phyloP scores from a whole-genome alignment of 2,329 filamentous ascomycete genomes.

The Cyclaneusma minus region DNA sequence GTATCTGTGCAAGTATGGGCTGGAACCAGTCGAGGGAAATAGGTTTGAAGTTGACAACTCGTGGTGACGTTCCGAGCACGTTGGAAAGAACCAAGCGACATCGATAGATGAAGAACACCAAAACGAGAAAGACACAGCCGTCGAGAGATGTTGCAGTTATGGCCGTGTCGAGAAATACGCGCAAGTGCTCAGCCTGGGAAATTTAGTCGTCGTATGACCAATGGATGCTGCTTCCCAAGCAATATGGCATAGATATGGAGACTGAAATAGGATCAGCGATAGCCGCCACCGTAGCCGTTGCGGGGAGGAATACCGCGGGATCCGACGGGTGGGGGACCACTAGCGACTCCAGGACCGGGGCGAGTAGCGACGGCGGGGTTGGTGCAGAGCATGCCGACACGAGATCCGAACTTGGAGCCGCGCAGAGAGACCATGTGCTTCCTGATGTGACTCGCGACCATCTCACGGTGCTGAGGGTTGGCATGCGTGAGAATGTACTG shows the following conservation, averaged over 20 bases:
- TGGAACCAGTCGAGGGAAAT: slow-evolving; percentile 8
- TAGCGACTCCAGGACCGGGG: slow-evolving; percentile 63
- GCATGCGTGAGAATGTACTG: slow-evolving; percentile 93
- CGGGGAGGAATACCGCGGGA: slow-evolving; percentile 40
- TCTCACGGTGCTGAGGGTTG: slow-evolving; percentile 73
- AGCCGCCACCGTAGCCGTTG: slow-evolving; percentile 38
- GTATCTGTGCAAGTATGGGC: slow-evolving; percentile 2
- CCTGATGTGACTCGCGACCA: slow-evolving; percentile 85
- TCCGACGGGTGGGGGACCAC: slow-evolving; percentile 32
- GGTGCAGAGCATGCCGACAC: slow-evolving; percentile 96
- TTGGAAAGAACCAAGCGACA: slow-evolving; percentile 16
- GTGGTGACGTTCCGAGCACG: slow-evolving; percentile 16
- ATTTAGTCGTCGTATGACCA: not conserved
- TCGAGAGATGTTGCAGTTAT: slow-evolving; percentile 18
- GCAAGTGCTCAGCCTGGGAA: slow-evolving; percentile 9
- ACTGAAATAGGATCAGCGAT: slow-evolving; percentile 29
- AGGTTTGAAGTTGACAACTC: slow-evolving; percentile 12
- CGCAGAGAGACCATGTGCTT: slow-evolving; percentile 99
- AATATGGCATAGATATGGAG: slow-evolving; percentile 12
- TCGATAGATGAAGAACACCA: slow-evolving; percentile 19
- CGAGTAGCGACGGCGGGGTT: slow-evolving; percentile 83
- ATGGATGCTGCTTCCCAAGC: slow-evolving; percentile 3
- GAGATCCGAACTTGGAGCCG: slow-evolving; percentile 95
- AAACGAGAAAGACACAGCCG: slow-evolving; percentile 15
- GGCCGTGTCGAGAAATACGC: slow-evolving; percentile 14